Conservation (phyloP, 1,139 yeast species). For the Candida labiduridarum region DNA sequence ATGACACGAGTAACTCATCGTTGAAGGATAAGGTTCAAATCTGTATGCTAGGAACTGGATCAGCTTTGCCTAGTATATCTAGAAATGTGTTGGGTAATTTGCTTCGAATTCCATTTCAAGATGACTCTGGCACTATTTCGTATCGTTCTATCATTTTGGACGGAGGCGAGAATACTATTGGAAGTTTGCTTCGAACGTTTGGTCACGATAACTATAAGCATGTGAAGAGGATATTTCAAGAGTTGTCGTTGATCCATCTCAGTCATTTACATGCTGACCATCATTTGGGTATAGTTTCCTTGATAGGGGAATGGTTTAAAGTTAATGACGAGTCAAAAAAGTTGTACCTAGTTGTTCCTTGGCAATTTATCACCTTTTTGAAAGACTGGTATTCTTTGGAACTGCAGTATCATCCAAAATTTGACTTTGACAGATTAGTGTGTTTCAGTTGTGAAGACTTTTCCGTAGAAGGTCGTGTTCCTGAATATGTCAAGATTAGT, state of each 20-base stretch:
- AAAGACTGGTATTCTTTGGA: constrained; percentile 73
- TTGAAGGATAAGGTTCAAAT: constrained; percentile 64
- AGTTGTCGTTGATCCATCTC: constrained; percentile 66
- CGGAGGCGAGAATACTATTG: constrained; percentile 93
- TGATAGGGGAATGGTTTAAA: constrained; percentile 70
- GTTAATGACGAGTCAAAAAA: constrained; percentile 28
- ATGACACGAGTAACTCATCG: constrained; percentile 15
- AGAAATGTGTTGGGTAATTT: constrained; percentile 85
- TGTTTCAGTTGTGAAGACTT: constrained; percentile 75
- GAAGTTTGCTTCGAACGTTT: constrained; percentile 66
- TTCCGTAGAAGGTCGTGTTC: constrained; percentile 23
- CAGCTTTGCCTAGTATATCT: constrained; percentile 83
- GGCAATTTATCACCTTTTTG: constrained; percentile 70
- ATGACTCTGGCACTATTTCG: constrained; percentile 25
- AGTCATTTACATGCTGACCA: constrained; percentile 98
- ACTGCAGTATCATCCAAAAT: constrained; percentile 22
- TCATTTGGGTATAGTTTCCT: constrained; percentile 78
- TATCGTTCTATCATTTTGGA: constrained; percentile 65
- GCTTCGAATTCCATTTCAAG: constrained; percentile 61
- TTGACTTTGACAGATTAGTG: constrained; percentile 46
- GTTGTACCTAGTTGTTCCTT: constrained; percentile 70
- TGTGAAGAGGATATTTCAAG: constrained; percentile 42
- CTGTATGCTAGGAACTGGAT: constrained; percentile 89
- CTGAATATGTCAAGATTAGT: constrained; percentile 29
- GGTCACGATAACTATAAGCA: constrained; percentile 36